Conservation (phyloP, 192 early-diverging fungal species). For the Backusella macrospora region DNA sequence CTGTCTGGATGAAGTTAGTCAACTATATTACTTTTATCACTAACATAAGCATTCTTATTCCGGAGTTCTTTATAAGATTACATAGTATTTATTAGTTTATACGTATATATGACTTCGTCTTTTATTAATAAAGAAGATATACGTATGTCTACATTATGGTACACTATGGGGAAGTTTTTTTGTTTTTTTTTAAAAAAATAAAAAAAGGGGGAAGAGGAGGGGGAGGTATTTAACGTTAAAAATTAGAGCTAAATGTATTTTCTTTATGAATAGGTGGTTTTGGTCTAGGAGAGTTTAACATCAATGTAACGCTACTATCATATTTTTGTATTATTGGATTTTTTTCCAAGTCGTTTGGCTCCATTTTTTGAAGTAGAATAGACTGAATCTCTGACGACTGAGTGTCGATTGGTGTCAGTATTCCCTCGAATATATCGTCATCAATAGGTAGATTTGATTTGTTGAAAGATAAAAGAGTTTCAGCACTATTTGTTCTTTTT, state of each 20-base stretch:
- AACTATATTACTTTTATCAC: too few species aligned
- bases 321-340: background rate
- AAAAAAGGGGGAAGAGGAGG: too few species aligned
- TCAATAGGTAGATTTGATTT: background rate
- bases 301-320: background rate
- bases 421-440: background rate
- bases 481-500: background rate
- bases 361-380: slow-evolving; percentile 6
- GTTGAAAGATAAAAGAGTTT: background rate
- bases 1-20: too few species aligned
- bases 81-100: too few species aligned
- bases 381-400: background rate
- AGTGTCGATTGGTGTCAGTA: background rate
- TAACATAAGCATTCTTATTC: too few species aligned
- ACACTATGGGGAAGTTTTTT: too few species aligned
- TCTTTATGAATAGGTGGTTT: slow-evolving; percentile 1
- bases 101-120: too few species aligned
- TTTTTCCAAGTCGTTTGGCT: background rate
- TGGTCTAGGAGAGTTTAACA: background rate
- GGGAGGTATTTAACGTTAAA: too few species aligned
- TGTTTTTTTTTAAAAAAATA: too few species aligned
- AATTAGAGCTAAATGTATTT: background rate
- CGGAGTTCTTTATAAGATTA: too few species aligned
- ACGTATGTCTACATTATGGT: too few species aligned
- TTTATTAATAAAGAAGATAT: too few species aligned